Base-by-base conservation (phyloP, 768 basidiomycete species). In the Serendipita sp. region DNA sequence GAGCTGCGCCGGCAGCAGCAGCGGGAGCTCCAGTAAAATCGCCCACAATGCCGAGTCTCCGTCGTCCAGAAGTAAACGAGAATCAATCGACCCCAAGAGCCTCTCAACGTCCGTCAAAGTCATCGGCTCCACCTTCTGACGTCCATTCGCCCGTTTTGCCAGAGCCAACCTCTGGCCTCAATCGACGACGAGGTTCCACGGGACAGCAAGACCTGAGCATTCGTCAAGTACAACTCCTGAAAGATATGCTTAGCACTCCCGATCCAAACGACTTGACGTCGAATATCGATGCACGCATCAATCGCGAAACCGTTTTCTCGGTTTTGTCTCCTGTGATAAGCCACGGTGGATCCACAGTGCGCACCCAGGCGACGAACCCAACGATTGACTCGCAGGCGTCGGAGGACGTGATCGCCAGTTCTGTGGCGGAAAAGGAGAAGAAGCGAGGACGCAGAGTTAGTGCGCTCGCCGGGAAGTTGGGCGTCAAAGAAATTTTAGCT, bases 151-250 rank as follows among this genome's bases (percentile, higher is more conserved):
- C 24, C 24, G 7, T 9, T 24, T 58, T 28, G 24, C 13, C 53
- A 20, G 30, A 58, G 13, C 22, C 53, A 11, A 58, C 17, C 9
- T 17, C 17, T n/a, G 17, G 5, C 7, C 24, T n/a, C 28, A 24
- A 11, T 3, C 3, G n/a, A 28, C 20, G 53, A 11, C 53, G 53
- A 22, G 30, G 31, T 22, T 58, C 53, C 5, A 58, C 53, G 9
- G 53, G 53, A 9, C 53, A 58, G n/a, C 53, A 58, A 31, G 91
- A 93, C 68, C 80, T 94, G 58, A 89, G 82, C 65, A 83, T 85
- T 64, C 79, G 91, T 3, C 90, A 95, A 71, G 76, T 94, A 1
- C 75, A 81, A 31, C 75, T 94, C 16, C 75, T 94, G 28, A 80
- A 83, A 33, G 88, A 90, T 65, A 92, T 95, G 83, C 77, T 95